Base-by-base conservation (phyloP, 2,329 filamentous ascomycete genomes). In the Lithohypha guttulata region DNA sequence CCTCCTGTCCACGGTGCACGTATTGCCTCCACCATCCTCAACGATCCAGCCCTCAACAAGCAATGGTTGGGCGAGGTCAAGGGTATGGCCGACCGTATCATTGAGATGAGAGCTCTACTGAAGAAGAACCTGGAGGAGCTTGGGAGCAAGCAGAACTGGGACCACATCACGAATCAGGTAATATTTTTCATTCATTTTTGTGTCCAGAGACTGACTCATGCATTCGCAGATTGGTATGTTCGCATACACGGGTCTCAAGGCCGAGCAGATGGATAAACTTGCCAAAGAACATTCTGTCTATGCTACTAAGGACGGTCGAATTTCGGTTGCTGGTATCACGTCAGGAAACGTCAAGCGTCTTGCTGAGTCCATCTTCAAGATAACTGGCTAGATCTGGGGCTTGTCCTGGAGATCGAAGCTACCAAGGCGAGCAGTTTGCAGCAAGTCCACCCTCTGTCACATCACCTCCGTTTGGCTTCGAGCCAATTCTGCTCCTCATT, bases 51-150 rank as follows among this genome's bases (percentile, higher is more conserved):
- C 26, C 75, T 96, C 48, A 87, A 94, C 74, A 68, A 84, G 67
- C 85, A 96, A 69, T 98, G 91, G 91, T 77, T 95, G 39, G 77
- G 71, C 44, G 91, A 98, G 70, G 86, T 98, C 66, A 94, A 96
- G 80, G 84, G 73, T 55, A 98, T 98, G 91, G 91, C 91, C 47
- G 86, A 95, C 67, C 87, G 91, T 60, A 98, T 98, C 72, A 96
- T 98, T 66, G 84, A 79, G 64, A 98, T 98, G 91, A 84, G 91
- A 55, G 79, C 84, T 46, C 77, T 94, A 40, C 79, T 98, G 59
- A 93, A 91, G 75, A 76, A 85, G 55, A 93, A 96, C 70, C 79
- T 98, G 41, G 84, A 95, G 76, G 80, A 83, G 65, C 77, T 95
- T 47, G 89, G 89, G 60, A 91, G 83, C 71, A 86, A 86, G 75